Conservation (phyloP, 148 eudicot genomes). For the Drosera capensis region DNA sequence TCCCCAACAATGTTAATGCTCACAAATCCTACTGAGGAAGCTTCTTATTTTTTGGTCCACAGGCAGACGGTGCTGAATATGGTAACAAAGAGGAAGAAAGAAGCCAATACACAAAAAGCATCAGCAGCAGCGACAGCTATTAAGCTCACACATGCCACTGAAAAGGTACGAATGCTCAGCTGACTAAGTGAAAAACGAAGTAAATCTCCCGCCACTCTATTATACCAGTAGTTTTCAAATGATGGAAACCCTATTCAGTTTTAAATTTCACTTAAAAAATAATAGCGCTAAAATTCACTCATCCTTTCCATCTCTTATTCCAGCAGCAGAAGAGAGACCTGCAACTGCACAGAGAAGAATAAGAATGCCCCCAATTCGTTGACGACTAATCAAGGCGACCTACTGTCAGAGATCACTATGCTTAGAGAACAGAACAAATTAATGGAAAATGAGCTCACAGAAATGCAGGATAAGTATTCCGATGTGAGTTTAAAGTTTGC, state of each 20-base stretch:
- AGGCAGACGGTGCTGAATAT: conserved; percentile 22
- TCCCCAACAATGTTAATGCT: no score
- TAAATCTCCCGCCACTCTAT: no score
- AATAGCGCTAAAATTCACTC: background rate
- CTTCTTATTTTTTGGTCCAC: conserved; percentile 2
- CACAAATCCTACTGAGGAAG: background rate
- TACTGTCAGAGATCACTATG: conserved; percentile 32
- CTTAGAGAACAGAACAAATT: conserved; percentile 43
- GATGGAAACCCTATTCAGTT: no score
- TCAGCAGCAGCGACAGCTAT: conserved; percentile 10
- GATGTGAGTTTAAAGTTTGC: conserved; percentile 91
- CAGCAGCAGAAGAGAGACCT: conserved; percentile 20
- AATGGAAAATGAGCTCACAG: conserved; percentile 57
- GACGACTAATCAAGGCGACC: conserved; percentile 7
- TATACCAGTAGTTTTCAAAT: no score
- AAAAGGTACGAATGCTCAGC: conserved; percentile 21
- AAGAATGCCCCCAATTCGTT: conserved; percentile 3
- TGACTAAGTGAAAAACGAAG: no score
- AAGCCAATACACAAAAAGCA: conserved; percentile 15
- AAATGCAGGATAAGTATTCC: conserved; percentile 89
- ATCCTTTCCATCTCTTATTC: conserved; percentile 1
- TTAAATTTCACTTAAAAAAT: no score
- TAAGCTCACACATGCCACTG: conserved; percentile 6
- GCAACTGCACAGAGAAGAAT: conserved; percentile 12
- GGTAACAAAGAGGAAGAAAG: conserved; percentile 27